phyloP scores from a whole-genome alignment of 495 filamentous ascomycete species.

The Trichoderma virens region DNA sequence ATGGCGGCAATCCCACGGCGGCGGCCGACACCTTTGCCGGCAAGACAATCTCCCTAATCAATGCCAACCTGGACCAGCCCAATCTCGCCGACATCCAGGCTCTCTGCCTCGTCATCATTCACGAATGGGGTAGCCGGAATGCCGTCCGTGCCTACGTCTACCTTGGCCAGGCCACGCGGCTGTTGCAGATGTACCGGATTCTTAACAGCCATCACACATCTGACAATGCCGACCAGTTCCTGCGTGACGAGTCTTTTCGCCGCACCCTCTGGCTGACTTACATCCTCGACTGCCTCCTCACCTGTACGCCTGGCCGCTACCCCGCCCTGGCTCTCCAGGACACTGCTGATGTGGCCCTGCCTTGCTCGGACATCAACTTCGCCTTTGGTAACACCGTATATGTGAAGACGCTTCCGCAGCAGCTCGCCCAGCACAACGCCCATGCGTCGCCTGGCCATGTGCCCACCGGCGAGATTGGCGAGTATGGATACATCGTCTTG shows the following conservation, averaged over 20 bases:
- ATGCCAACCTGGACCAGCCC: conserved; percentile 38
- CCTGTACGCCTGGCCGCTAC: conserved; percentile 43
- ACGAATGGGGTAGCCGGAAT: conserved; percentile 45
- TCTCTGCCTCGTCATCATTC: conserved; percentile 42
- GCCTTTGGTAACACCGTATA: conserved; percentile 40
- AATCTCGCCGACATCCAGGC: conserved; percentile 44
- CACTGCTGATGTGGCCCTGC: conserved; percentile 37
- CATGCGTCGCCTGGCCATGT: conserved; percentile 25
- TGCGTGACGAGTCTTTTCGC: conserved; percentile 44
- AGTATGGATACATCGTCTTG: conserved; percentile 44
- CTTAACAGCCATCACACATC: conserved; percentile 34
- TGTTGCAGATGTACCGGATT: conserved; percentile 46
- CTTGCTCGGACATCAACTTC: conserved; percentile 43
- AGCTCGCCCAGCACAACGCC: conserved; percentile 20
- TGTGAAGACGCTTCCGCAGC: conserved; percentile 33
- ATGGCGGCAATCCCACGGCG: conserved; percentile 34
- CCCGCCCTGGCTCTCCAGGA: conserved; percentile 39
- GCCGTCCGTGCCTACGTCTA: conserved; percentile 46
- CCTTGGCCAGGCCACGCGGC: conserved; percentile 41
- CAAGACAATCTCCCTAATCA: conserved; percentile 40
- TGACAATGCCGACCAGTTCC: conserved; percentile 34
- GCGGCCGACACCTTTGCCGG: conserved; percentile 42
- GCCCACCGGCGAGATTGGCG: conserved; percentile 35
- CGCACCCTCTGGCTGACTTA: conserved; percentile 46
- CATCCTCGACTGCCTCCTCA: conserved; percentile 46